Evolutionary conservation across 768 basidiomycete genomes (phyloP).

Genomic region (Mycena sanguinolenta): DNA sequence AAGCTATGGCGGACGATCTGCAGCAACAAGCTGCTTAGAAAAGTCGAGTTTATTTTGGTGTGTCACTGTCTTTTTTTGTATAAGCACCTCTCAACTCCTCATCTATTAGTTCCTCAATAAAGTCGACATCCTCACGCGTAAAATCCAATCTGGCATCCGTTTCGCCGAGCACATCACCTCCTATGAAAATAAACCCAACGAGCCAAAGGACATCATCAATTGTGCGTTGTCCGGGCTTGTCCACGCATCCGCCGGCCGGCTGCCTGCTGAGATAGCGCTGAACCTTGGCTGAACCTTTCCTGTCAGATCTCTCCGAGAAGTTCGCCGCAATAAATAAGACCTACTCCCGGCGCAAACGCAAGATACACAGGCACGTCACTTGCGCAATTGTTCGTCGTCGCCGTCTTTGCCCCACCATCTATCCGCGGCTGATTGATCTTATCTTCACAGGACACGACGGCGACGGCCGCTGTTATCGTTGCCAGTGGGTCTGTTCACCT

Average conservation of each 20-base stretch:
- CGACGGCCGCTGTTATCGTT: constrained; percentile 61
- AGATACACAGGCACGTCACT: constrained; percentile 67
- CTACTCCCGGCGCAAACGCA: constrained; percentile 59
- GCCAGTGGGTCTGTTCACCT: constrained; percentile 56
- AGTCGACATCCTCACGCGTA: constrained; percentile 68
- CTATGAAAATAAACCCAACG: constrained; percentile 66
- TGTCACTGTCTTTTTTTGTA: background rate
- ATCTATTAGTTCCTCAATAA: constrained; percentile 66
- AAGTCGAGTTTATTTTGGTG: constrained; percentile 65
- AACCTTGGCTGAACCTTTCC: background rate
- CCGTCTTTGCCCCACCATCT: constrained; percentile 20
- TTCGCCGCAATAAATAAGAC: constrained; percentile 65
- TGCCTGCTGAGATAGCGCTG: no score
- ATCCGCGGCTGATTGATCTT: constrained; percentile 30
- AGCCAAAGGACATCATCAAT: constrained; percentile 62
- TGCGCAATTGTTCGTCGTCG: no score
- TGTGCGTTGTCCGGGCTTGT: constrained; percentile 53
- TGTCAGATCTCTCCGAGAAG: constrained; percentile 63
- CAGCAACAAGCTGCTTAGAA: constrained; percentile 62
- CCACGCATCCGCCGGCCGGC: background rate
- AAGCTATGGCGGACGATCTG: constrained; percentile 73
- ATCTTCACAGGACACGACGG: constrained; percentile 55
- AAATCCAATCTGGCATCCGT: constrained; percentile 63
- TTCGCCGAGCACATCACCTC: constrained; percentile 70
- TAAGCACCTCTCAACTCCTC: background rate